Evolutionary conservation across 2,329 filamentous ascomycete species (phyloP), one percentile per base, ranked within the genome.

Genomic region (Trichoderma arundinaceum): DNA sequence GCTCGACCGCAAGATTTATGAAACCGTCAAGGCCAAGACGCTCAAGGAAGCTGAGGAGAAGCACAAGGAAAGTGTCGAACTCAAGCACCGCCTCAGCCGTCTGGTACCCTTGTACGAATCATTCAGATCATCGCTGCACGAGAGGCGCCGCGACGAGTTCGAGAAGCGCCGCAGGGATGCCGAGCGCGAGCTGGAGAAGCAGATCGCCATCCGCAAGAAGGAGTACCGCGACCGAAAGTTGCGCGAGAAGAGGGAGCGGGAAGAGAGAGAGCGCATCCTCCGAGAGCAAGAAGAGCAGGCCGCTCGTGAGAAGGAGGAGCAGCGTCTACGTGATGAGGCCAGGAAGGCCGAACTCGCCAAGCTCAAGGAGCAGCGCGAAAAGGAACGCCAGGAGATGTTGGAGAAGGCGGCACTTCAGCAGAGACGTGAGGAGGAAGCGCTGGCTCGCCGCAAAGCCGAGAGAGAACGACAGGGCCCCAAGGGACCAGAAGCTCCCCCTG

Each of bases 91-190:
- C 76, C 88, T 99, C 59, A 90, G 86, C 74, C 88, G 94, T 68
- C 86, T 99, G 63, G 90, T 98, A 69, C 86, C 89, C n/a, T 79
- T 84, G 62, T 99, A 97, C 80, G 92, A 95, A 77, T 81, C 82
- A 9, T 98, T 97, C 86, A 89, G 91, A 74, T 84, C 89, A 70
- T 88, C 89, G 54, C 88, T 99, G 62, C 91, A 92, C 68, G 90
- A 95, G 78, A 90, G 92, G 75, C 92, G 94, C 72, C 92, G 92
- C 75, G 91, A 96, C 72, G 93, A 98, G 79, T 99, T 98, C 72
- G 95, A 98, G 85, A 94, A 91, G 83, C 91, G 94, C 70, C 92
- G 92, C 75, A 93, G 91, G 77, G 90, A 92, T 74, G 95, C 95
- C 38, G 93, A 98, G 83, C 89, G 90, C 70, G 95, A 99, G 77